Percentiles rank a stretch among this genome's conserved stretches.
These are phyloP conservation scores for Saccharomyces mikatae DNA, from an alignment of 805 yeast genomes.

Conservation along the genomic window DNA sequence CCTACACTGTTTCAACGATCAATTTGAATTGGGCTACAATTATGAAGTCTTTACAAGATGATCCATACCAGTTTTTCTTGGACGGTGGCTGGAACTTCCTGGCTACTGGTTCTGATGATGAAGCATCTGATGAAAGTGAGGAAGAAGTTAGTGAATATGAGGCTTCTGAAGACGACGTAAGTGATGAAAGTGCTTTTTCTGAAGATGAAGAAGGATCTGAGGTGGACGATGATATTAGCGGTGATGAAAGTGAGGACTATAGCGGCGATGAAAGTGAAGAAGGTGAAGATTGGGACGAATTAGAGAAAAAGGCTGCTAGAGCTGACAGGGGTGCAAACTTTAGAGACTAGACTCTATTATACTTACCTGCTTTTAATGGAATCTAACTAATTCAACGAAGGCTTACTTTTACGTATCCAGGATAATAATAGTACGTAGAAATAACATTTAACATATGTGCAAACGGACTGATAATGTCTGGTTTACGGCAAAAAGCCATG, in stretches of 20 bases:
- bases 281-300: conserved; percentile 36
- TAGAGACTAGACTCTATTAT: conserved; percentile 12
- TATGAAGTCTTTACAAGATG: conserved; percentile 87
- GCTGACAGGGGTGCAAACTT: conserved; percentile 30
- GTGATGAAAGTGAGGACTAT: conserved; percentile 23
- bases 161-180: conserved; percentile 38
- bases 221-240: conserved; percentile 29
- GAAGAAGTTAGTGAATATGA: conserved; percentile 51
- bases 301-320: conserved; percentile 34
- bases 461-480: neutral
- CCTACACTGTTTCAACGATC: conserved; percentile 88
- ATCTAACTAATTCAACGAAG: neutral
- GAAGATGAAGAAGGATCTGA: conserved; percentile 25
- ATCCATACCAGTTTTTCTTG: conserved; percentile 87
- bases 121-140: conserved; percentile 56
- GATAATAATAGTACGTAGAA: neutral
- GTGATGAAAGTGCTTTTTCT: conserved; percentile 35
- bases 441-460: neutral
- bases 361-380: neutral
- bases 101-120: conserved; percentile 80
- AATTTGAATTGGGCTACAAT: conserved; percentile 93
- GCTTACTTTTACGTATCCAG: neutral
- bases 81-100: conserved; percentile 97
- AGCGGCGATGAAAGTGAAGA: conserved; percentile 30
- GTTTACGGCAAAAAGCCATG: neutral